Conservation (phyloP, 345 rosid species). For the Gossypium herbaceum region DNA sequence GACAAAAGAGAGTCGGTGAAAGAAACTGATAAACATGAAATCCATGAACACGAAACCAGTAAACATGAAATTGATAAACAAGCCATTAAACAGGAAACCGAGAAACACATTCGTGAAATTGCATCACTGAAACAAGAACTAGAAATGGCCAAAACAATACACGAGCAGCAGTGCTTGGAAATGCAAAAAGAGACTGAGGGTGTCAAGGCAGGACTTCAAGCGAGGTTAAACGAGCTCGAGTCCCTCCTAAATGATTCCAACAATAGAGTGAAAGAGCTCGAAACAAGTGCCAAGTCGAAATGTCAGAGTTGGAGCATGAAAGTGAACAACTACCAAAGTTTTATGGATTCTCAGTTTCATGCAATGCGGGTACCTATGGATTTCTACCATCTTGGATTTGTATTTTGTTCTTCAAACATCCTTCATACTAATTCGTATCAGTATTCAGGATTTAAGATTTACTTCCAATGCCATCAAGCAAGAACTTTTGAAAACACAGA, state of each 20-base stretch:
- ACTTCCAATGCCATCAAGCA: conserved; percentile 59
- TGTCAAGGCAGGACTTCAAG: conserved; percentile 39
- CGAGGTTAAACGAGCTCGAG: conserved; percentile 51
- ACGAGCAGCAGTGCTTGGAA: conserved; percentile 43
- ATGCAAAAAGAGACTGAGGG: conserved; percentile 57
- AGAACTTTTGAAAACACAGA: conserved; percentile 47
- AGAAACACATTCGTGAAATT: conserved; percentile 29
- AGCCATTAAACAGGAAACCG: conserved; percentile 22
- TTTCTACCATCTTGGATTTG: not conserved
- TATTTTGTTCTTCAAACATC: conserved; percentile 8
- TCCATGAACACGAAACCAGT: no score
- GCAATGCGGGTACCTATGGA: conserved; percentile 46
- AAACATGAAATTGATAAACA: no score
- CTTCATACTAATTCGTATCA: conserved; percentile 10
- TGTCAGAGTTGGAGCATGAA: conserved; percentile 48
- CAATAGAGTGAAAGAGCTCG: conserved; percentile 41
- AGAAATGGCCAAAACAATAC: conserved; percentile 39
- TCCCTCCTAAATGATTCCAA: conserved; percentile 32
- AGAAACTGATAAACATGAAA: conserved; percentile 29
- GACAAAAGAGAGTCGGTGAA: conserved; percentile 28
- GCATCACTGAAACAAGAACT: conserved; percentile 41
- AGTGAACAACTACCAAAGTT: conserved; percentile 34
- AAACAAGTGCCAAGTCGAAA: conserved; percentile 38
- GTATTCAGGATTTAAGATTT: conserved; percentile 54
- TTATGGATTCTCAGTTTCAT: conserved; percentile 44